These are phyloP conservation scores for Colletotrichum costaricense DNA, from an alignment of 2,329 filamentous ascomycete species.

Conservation along the genomic window DNA sequence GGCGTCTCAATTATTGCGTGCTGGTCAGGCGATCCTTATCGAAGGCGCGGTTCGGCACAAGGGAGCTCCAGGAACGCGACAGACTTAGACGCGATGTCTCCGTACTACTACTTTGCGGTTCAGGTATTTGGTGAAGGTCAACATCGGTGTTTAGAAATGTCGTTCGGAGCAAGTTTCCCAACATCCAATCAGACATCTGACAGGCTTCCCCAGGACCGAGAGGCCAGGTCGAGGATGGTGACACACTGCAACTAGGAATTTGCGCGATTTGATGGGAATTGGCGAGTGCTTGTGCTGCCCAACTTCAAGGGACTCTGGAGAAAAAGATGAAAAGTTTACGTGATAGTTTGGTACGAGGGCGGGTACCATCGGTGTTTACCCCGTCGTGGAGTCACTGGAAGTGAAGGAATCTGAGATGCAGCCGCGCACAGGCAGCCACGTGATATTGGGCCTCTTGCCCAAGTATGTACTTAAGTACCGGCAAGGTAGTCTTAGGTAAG, in stretches of 20 bases:
- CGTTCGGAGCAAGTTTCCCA: background rate
- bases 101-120: background rate
- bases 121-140: background rate
- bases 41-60: background rate
- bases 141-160: background rate
- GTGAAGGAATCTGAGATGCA: background rate
- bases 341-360: constrained; percentile 9
- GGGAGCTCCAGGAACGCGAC: background rate
- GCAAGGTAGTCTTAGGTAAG: background rate
- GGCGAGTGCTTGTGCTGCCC: background rate
- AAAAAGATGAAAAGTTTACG: constrained; percentile 28
- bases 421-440: background rate
- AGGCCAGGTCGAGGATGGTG: background rate
- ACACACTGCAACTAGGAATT: background rate
- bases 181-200: constrained; percentile 9
- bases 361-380: constrained; percentile 23
- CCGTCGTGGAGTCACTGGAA: background rate
- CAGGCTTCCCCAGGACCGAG: constrained; percentile 23
- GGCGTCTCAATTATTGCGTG: background rate
- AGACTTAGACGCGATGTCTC: background rate
- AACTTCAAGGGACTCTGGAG: constrained; percentile 25
- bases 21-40: constrained; percentile 13
- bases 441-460: constrained; percentile 5
- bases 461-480: no score
- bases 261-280: constrained; percentile 24